Base-by-base conservation (phyloP, 1,284 basidiomycete genomes). In the Wallemia mellicola region DNA sequence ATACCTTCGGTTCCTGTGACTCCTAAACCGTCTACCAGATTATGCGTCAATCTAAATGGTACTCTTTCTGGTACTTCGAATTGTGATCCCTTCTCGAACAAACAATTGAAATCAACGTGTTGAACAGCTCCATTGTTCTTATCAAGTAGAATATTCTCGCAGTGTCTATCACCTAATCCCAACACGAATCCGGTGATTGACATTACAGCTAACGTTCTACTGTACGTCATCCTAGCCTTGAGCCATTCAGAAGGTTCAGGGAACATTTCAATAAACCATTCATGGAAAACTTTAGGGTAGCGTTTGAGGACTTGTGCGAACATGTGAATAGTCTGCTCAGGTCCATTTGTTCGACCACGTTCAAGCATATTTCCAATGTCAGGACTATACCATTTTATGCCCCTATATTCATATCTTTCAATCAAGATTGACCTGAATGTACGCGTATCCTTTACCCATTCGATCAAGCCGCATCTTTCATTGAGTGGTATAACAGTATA, bases 121-220 rank as follows among this genome's bases (percentile, higher is more conserved):
- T 98, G 83, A 1, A 85, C 80, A 67, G 95, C 91, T 2, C 94
- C 94, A 0, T 81, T 83, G 61, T 80, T 81, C 1, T 76, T 77
- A 67, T 99, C 94, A 54, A 98, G 79, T 11, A 99, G 74, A 58
- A 98, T 95, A 67, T 99, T 99, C 71, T 98, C 94, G 65, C 85
- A 82, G 68, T 99, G 94, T 56, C 94, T 78, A 70, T 99, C 94
- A 15, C 94, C 94, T n/a, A 99, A 75, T 86, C 92, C 94, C 9
- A 99, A 74, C 30, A 99, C 92, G 65, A 86, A 94, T 24, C 94
- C 94, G 26, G 98, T 87, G 83, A 99, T 98, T 2, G 86, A 94
- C 84, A 96, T 98, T 58, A 98, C 94, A 0, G 94, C 94, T 0
- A 83, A 77, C 0, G 94, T 96, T 54, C 92, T 77, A 17, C 79